Base-by-base conservation (phyloP, 192 early-diverging fungal genomes). In the Gonapodya prolifera region DNA sequence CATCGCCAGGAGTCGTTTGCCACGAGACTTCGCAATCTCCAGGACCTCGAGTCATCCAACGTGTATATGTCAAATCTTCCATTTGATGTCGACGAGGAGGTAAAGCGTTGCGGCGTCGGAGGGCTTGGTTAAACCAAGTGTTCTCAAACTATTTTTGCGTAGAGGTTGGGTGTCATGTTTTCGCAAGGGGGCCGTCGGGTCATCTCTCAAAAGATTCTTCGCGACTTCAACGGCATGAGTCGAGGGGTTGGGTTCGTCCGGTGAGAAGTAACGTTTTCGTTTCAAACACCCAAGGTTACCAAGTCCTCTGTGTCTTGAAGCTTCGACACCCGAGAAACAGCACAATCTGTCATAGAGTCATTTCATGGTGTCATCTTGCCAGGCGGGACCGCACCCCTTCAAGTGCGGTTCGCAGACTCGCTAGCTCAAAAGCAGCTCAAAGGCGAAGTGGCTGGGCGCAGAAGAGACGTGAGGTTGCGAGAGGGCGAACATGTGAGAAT, bases 61-160 rank as follows among this genome's bases (percentile, higher is more conserved):
- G 86, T 96, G 35, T 96, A 96, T 77, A 83, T 96, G 23, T 93
- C 93, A 34, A 96, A 96, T 77, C 75, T 96, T 75, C 91, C 94
- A 31, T 69, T 90, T 0, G 86, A 89, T 8, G 88, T 93, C 81
- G 90, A 87, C 75, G 94, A 96, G 80, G 85, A 88, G 34, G 89
- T 92, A 61, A n/a, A n/a, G 2, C 1, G 35, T 69, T 34, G 35
- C n/a, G 30, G 35, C 16, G 13, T 34, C n/a, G n/a, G 45, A n/a
- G 45, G 2, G 30, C 16, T 13, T 13, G 28, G 1, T 28, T n/a
- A 17, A n/a, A n/a, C 45, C 2, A 33, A 17, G 28, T 34, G 33
- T 2, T 73, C 28, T 30, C 18, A 45, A 18, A 34, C 23, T 84
- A 28, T 32, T 16, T 30, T 8, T 70, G 79, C 85, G 82, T 79